These are phyloP conservation scores for Beta corolliflora DNA, from an alignment of 179 eudicot genomes.

Conservation along the genomic window DNA sequence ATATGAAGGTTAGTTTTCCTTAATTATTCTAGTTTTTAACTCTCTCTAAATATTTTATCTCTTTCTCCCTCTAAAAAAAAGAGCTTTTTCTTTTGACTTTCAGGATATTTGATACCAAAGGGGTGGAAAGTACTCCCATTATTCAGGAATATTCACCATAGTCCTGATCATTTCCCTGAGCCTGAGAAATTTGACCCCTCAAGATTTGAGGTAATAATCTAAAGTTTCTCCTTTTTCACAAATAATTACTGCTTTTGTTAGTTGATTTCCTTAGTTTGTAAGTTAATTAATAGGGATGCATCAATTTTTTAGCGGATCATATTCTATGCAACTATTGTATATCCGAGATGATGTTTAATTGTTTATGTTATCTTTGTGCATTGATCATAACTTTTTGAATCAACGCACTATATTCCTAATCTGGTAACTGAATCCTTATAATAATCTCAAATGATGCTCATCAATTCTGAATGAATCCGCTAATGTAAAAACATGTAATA, in stretches of 20 bases:
- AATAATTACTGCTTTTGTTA: background rate
- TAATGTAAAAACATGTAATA: no score
- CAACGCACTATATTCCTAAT: no score
- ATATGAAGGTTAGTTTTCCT: constrained; percentile 55
- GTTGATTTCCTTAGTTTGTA: background rate
- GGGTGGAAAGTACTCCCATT: constrained; percentile 94
- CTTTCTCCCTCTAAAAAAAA: background rate
- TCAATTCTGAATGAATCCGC: no score
- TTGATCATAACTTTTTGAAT: no score
- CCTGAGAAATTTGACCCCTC: constrained; percentile 93
- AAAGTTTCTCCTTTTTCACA: background rate
- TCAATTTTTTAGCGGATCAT: background rate
- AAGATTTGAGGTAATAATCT: constrained; percentile 79
- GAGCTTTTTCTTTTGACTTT: background rate
- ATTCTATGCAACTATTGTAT: background rate
- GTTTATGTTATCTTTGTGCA: no score
- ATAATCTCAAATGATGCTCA: no score
- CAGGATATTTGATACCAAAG: constrained; percentile 86
- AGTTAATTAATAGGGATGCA: constrained; percentile 7
- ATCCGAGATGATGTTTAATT: no score
- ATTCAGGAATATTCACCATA: constrained; percentile 88
- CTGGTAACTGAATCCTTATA: no score
- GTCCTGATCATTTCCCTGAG: constrained; percentile 65
- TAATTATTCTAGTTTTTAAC: no score
- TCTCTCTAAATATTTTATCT: background rate